A percentile compares a stretch with the other conserved stretches of the same genome.
phyloP scores from a whole-genome alignment of 371 early-diverging fungal genomes.

The Mycotypha africana region DNA sequence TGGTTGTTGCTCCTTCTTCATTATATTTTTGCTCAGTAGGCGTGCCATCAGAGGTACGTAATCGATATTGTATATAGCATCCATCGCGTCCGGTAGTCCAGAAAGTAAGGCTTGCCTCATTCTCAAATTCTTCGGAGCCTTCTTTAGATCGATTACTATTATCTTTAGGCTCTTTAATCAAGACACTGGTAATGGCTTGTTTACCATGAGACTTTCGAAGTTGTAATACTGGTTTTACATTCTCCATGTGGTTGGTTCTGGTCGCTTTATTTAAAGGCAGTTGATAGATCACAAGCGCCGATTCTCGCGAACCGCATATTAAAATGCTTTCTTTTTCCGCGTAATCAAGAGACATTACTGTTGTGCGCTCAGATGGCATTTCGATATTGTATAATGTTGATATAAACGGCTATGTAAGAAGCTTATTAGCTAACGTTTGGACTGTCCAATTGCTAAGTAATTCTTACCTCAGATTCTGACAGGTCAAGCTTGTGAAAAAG shows the following conservation, averaged over 20 bases:
- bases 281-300: conserved; percentile 51
- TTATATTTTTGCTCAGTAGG: neutral
- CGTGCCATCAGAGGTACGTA: conserved; percentile 15
- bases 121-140: conserved; percentile 1
- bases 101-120: conserved; percentile 35
- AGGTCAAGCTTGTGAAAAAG: conserved; percentile 32
- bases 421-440: neutral
- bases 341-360: conserved; percentile 42
- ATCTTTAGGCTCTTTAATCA: conserved; percentile 8
- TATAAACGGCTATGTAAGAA: conserved; percentile 29
- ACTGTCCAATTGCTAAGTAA: neutral
- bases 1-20: neutral
- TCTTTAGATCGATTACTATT: too few species aligned
- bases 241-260: neutral
- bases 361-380: conserved; percentile 42
- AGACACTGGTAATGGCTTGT: conserved; percentile 51
- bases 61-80: conserved; percentile 55
- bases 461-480: conserved; percentile 13
- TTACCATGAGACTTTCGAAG: conserved; percentile 39
- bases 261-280: conserved; percentile 15
- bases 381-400: conserved; percentile 36
- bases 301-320: conserved; percentile 59
- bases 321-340: conserved; percentile 39
- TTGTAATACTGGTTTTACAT: conserved; percentile 26
- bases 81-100: conserved; percentile 73